Base-by-base conservation (phyloP, 495 filamentous ascomycete genomes). In the Podospora pseudopauciseta region DNA sequence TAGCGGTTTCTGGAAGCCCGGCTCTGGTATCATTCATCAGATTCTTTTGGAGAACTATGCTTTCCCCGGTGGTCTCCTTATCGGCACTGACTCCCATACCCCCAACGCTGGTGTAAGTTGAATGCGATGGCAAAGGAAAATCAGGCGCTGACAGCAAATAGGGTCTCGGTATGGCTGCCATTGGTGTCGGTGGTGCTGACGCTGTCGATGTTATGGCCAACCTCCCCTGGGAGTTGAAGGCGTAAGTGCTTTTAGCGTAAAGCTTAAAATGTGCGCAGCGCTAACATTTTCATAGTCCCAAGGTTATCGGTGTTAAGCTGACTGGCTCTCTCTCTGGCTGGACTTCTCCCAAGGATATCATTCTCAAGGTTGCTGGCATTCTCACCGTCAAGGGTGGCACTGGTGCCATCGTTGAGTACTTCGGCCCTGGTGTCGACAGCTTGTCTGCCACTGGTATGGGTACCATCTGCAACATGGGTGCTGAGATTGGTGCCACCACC, bases 1-100 rank as follows among this genome's bases (percentile, higher is more conserved):
- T 6, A 32, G 30, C 78, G 96, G 96, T 84, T 99, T 99, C 90
- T 99, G 95, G 95, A 91, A 86, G 79, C 96, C 95, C 70, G 95
- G 95, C 68, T 98, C 95, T 75, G 95, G 95, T 87, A 99, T 99
- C 84, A 99, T 99, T 77, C 95, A 99, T 83, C 95, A 99, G 86
- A 98, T 98, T 76, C 81, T 99, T 71, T 86, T 99, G 55, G 95
- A 99, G 86, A 98, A 98, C 87, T 98, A 98, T 79, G 94, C 79
- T 95, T 77, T 98, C 89, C 95, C 95, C 72, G 95, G 95, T 87
- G 94, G 90, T 87, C 87, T 99, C 68, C 87, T 99, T 82, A 98
- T 99, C 81, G 95, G 95, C 80, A 99, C 95, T 76, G 95, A 99
- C 80, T 97, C 94, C 58, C 95, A 99, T 84, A 99, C 95, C 60